These are phyloP conservation scores for Tulasnella sp. DNA, from an alignment of 768 basidiomycete species.

Conservation along the genomic window DNA sequence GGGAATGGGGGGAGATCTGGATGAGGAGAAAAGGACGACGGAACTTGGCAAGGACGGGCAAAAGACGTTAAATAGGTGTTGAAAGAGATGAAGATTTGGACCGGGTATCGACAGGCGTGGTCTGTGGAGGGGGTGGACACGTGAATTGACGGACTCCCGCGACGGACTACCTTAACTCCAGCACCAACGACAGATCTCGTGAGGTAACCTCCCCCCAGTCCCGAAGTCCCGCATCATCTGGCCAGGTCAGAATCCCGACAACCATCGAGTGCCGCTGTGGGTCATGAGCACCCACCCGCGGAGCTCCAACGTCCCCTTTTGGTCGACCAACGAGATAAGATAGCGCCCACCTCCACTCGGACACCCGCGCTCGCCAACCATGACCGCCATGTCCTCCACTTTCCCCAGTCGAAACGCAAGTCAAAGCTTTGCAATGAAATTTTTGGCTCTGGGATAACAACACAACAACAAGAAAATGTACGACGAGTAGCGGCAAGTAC, in stretches of 20 bases:
- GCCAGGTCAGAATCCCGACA: background rate
- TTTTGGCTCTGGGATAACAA: background rate
- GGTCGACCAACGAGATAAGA: background rate
- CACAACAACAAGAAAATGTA: too few species aligned
- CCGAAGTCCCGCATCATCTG: background rate
- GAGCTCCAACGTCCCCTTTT: background rate
- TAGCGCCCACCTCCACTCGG: slow-evolving; percentile 1
- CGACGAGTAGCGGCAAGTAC: too few species aligned
- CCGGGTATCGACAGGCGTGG: background rate
- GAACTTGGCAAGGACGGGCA: background rate
- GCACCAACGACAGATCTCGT: background rate
- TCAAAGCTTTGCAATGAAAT: background rate
- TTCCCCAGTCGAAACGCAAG: background rate
- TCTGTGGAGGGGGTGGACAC: background rate
- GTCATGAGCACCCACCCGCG: background rate
- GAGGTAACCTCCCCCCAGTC: background rate
- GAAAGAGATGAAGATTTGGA: background rate
- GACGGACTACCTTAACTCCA: slow-evolving; percentile 5
- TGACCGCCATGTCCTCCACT: background rate
- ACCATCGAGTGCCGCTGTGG: background rate
- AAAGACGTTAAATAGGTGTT: background rate
- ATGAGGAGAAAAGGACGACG: slow-evolving; percentile 22
- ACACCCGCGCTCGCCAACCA: background rate
- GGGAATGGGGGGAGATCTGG: background rate
- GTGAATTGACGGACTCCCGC: slow-evolving; percentile 5